Conservation (phyloP, 2,329 filamentous ascomycete species). For the Seiridium cupressi region DNA sequence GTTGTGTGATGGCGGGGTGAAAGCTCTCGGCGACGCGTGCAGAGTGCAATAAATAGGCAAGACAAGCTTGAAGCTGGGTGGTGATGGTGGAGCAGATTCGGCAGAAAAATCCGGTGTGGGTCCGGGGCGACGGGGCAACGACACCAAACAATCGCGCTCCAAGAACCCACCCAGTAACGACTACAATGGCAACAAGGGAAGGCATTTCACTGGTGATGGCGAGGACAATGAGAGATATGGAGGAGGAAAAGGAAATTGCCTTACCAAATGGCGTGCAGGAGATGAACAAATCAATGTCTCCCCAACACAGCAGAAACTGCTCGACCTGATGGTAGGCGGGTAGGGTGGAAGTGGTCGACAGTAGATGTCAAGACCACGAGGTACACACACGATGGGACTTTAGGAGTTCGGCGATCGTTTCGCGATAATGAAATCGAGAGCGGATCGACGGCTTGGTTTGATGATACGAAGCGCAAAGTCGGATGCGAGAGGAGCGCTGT, state of each 20-base stretch:
- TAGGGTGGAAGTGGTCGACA: slow-evolving; percentile 22
- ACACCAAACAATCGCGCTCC: no score
- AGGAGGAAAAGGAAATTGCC: slow-evolving; percentile 24
- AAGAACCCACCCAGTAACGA: background rate
- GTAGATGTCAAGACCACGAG: slow-evolving; percentile 26
- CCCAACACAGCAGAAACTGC: slow-evolving; percentile 51
- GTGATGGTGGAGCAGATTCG: no score
- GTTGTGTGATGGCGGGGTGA: no score
- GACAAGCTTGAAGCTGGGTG: no score
- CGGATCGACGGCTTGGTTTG: slow-evolving; percentile 1
- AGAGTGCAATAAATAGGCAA: no score
- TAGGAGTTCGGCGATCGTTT: slow-evolving; percentile 12
- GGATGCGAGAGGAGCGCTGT: slow-evolving; percentile 20
- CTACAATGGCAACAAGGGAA: background rate
- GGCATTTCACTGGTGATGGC: slow-evolving; percentile 10
- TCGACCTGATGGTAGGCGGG: slow-evolving; percentile 12
- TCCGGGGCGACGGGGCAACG: no score
- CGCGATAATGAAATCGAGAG: slow-evolving; percentile 15
- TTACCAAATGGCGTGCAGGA: slow-evolving; percentile 75
- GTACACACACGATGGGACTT: slow-evolving; percentile 23
- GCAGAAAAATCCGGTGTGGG: no score
- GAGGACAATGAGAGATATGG: slow-evolving; percentile 12
- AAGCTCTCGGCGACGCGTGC: no score
- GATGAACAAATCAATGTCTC: slow-evolving; percentile 99
- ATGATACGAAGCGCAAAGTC: slow-evolving; percentile 25